Evolutionary conservation across 208 protist species (phyloP), one percentile per base, ranked within the genome.

Genomic region (Tetramitus jugosus): DNA sequence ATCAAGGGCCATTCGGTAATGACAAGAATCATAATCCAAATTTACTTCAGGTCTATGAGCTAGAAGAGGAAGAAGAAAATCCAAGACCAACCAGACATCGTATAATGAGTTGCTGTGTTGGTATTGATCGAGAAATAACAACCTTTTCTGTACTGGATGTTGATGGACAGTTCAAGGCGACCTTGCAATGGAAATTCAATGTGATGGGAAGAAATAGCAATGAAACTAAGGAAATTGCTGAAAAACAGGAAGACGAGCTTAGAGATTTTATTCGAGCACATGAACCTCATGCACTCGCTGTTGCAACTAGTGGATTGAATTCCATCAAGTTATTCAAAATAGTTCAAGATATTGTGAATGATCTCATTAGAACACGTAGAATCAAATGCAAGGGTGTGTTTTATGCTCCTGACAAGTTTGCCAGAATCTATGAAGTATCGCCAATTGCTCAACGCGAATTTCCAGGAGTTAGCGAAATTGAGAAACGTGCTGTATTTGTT

Each of bases 401-500:
- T 13, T 61, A 26, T 6, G 43, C 60, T 23, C 35, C 56, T 2
- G 35, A 81, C 8, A 31, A 74, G 13, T 79, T 81, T 62, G 56
- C 42, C 7, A 46, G 29, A 53, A 74, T 74, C 0, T 74, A 74
- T 53, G 67, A 74, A 74, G 23, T 33, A 37, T 53, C 40, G 0
- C 10, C 40, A 45, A 31, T 17, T n/a, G 39, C 42, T 31, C 46
- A 52, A 6, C 35, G 20, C 33, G 67, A 74, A 53, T 74, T 56
- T 74, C 67, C 67, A n/a, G 35, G 39, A 23, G 23, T 40, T 26
- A 53, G 62, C 23, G 23, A 46, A 3, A 56, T 84, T 4, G 29
- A 74, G 7, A 87, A 53, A 75, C 69, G 81, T 45, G 81, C 85
- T 0, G 61, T 87, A 23, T 77, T 68, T 13, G 29, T 84, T 33